Evolutionary conservation across 148 eudicot species (phyloP).

Genomic region (Oxyria digyna): DNA sequence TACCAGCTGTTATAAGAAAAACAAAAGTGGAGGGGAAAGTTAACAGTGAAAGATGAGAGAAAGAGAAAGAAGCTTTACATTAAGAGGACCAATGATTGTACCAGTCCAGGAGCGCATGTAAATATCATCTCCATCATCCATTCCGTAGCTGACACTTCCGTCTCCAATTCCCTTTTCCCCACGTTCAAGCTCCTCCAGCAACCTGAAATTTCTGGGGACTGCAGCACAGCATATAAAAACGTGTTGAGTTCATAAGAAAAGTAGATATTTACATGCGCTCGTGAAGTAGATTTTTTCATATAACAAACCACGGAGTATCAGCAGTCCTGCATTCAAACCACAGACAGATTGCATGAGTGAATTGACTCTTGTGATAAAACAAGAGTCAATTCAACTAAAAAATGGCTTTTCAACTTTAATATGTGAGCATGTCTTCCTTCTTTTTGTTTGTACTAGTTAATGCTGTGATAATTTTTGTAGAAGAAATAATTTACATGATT

Average conservation of each 20-base stretch:
- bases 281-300: background rate
- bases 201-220: slow-evolving; percentile 49
- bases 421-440: too few species aligned
- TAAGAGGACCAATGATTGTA: slow-evolving; percentile 48
- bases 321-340: background rate
- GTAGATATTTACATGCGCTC: too few species aligned
- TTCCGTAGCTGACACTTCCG: slow-evolving; percentile 54
- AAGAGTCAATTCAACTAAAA: background rate
- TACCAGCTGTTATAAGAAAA: background rate
- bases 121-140: slow-evolving; percentile 57
- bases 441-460: background rate
- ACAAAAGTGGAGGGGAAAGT: background rate
- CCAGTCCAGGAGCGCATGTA: slow-evolving; percentile 63
- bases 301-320: background rate
- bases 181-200: slow-evolving; percentile 49
- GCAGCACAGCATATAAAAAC: background rate
- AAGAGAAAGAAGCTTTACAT: slow-evolving; percentile 22
- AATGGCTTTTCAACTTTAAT: background rate
- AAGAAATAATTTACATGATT: too few species aligned
- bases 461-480: too few species aligned
- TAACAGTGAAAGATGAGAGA: background rate
- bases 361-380: too few species aligned
- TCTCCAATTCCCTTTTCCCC: slow-evolving; percentile 61
- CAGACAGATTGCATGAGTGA: background rate
- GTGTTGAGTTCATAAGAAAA: background rate